phyloP scores from a whole-genome alignment of 148 eudicot species.

The Rhododendron griersonianum region DNA sequence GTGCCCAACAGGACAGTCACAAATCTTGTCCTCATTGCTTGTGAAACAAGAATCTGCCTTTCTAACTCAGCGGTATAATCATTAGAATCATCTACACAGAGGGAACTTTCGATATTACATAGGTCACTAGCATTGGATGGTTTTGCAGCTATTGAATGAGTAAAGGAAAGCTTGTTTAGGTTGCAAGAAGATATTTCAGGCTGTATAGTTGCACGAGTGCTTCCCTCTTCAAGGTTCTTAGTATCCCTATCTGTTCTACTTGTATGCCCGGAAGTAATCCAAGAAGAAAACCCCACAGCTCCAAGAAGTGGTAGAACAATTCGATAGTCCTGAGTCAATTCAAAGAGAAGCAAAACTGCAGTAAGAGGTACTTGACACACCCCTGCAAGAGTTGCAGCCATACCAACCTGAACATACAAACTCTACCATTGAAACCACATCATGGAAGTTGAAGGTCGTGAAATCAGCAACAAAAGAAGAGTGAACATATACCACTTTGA shows the following conservation, averaged over 20 bases:
- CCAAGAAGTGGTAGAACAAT: slow-evolving; percentile 90
- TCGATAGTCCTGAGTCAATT: slow-evolving; percentile 90
- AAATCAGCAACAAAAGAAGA: slow-evolving; percentile 4
- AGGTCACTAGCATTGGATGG: slow-evolving; percentile 31
- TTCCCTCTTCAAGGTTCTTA: slow-evolving; percentile 25
- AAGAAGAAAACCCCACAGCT: slow-evolving; percentile 86
- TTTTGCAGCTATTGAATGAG: slow-evolving; percentile 12
- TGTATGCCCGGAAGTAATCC: slow-evolving; percentile 71
- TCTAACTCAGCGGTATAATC: slow-evolving; percentile 37
- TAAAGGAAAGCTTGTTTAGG: slow-evolving; percentile 15
- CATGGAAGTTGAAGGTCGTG: background rate
- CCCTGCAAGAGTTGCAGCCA: slow-evolving; percentile 99
- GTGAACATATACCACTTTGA: background rate
- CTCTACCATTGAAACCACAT: slow-evolving; percentile 1
- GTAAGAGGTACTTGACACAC: slow-evolving; percentile 95
- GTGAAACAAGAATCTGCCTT: slow-evolving; percentile 58
- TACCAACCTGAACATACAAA: slow-evolving; percentile 66
- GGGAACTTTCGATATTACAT: slow-evolving; percentile 62
- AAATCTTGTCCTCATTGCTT: slow-evolving; percentile 82
- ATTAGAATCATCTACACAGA: slow-evolving; percentile 44
- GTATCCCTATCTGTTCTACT: slow-evolving; percentile 29
- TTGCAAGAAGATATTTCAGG: slow-evolving; percentile 23
- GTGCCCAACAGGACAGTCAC: slow-evolving; percentile 49
- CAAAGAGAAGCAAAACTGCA: slow-evolving; percentile 88
- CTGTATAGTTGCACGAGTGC: slow-evolving; percentile 11